A percentile compares a stretch with the other conserved stretches of the same genome.
phyloP scores from a whole-genome alignment of 805 yeast species.

The Danielia reshetovae region DNA sequence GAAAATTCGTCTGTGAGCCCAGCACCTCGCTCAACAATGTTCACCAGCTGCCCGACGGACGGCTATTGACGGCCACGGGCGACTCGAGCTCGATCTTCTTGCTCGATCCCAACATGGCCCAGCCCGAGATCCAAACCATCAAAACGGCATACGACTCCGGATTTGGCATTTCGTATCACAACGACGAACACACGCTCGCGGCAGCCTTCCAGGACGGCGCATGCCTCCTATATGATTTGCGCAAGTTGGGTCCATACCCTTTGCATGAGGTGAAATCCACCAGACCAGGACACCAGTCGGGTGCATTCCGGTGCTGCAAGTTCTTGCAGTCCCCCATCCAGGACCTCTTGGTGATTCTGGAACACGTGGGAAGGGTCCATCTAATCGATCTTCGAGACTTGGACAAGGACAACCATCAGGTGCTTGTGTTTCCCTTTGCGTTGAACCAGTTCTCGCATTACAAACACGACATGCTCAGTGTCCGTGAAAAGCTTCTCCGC shows the following conservation, averaged over 20 bases:
- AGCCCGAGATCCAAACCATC: constrained; percentile 34
- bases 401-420: constrained; percentile 40
- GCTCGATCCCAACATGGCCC: constrained; percentile 38
- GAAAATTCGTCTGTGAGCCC: constrained; percentile 42
- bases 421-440: constrained; percentile 59
- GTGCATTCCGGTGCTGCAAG: constrained; percentile 63
- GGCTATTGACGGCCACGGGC: constrained; percentile 56
- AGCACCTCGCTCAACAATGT: constrained; percentile 76
- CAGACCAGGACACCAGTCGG: constrained; percentile 48
- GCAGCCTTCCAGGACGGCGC: constrained; percentile 85
- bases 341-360: constrained; percentile 72
- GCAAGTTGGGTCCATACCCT: constrained; percentile 50
- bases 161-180: constrained; percentile 74
- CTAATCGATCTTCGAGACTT: constrained; percentile 74
- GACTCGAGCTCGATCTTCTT: constrained; percentile 68
- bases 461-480: constrained; percentile 6
- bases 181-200: constrained; percentile 71
- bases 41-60: constrained; percentile 48
- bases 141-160: constrained; percentile 71
- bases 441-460: constrained; percentile 37
- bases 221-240: constrained; percentile 69
- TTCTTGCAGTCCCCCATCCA: constrained; percentile 58
- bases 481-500: not conserved
- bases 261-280: constrained; percentile 57
- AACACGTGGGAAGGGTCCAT: constrained; percentile 86